Conservation (phyloP, 306 rosid species). For the Rubus idaeus region DNA sequence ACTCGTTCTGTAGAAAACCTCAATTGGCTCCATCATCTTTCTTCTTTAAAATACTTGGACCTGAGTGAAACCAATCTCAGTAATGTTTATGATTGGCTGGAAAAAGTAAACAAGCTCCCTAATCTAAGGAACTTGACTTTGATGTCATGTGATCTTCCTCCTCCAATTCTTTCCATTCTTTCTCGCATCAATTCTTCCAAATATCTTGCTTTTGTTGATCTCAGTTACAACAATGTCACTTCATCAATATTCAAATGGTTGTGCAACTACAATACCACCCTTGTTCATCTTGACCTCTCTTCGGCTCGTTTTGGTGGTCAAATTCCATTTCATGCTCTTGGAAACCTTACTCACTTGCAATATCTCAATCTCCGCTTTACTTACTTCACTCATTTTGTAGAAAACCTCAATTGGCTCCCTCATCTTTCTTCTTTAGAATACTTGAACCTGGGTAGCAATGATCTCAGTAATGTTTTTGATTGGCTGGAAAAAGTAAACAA, state of each 20-base stretch:
- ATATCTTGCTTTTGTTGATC: background rate
- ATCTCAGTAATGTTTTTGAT: too few relatives aligned
- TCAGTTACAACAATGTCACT: background rate
- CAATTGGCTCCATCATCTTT: background rate
- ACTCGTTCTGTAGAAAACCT: too few relatives aligned
- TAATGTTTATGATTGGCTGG: background rate
- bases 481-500: too few relatives aligned
- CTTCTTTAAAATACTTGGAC: background rate
- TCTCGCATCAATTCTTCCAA: background rate
- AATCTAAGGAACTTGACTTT: background rate
- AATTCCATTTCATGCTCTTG: too few relatives aligned
- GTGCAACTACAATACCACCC: background rate
- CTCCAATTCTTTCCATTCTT: background rate
- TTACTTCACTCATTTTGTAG: too few relatives aligned
- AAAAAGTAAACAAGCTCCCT: background rate
- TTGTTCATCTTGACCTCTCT: background rate
- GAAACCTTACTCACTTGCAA: too few relatives aligned
- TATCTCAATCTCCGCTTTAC: too few relatives aligned
- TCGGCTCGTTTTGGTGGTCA: too few relatives aligned
- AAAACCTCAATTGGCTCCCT: too few relatives aligned
- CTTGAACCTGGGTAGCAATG: too few relatives aligned
- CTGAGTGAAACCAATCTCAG: background rate
- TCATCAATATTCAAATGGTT: slow-evolving; percentile 8
- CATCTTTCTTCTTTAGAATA: too few relatives aligned
- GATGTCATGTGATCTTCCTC: background rate